These are phyloP conservation scores for Kondoa malvinella DNA, from an alignment of 768 basidiomycete species.

Conservation along the genomic window DNA sequence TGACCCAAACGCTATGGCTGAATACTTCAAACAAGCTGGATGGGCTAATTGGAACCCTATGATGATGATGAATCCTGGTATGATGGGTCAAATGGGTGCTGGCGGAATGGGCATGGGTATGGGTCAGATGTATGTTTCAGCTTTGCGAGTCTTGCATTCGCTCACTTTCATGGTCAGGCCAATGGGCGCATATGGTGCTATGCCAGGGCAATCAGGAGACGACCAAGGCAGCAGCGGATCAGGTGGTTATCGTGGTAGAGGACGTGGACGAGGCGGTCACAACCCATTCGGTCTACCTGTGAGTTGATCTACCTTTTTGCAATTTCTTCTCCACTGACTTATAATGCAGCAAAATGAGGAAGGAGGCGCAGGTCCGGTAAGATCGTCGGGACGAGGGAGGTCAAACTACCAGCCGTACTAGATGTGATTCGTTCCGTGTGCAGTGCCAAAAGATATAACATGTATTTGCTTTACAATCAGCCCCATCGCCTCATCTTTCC, in stretches of 20 bases:
- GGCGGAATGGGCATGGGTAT: slow-evolving; percentile 22
- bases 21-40: slow-evolving; percentile 74
- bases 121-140: slow-evolving; percentile 33
- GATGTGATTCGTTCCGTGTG: neutral
- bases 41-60: slow-evolving; percentile 29
- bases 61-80: slow-evolving; percentile 28
- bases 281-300: neutral
- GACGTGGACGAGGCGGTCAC: neutral
- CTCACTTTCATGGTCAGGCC: no score
- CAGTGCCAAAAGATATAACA: neutral
- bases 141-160: no score
- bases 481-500: neutral
- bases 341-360: neutral
- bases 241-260: neutral
- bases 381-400: neutral
- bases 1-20: slow-evolving; percentile 79
- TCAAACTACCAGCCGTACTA: neutral
- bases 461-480: no score
- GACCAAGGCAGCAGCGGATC: neutral
- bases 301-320: neutral
- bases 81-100: slow-evolving; percentile 22
- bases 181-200: neutral
- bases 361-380: neutral
- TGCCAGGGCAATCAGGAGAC: neutral
- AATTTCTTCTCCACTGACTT: neutral